A percentile compares a stretch with the other conserved stretches of the same genome.
Evolutionary conservation across 805 yeast genomes (phyloP).

Genomic region (Yarrowia divulgata): DNA sequence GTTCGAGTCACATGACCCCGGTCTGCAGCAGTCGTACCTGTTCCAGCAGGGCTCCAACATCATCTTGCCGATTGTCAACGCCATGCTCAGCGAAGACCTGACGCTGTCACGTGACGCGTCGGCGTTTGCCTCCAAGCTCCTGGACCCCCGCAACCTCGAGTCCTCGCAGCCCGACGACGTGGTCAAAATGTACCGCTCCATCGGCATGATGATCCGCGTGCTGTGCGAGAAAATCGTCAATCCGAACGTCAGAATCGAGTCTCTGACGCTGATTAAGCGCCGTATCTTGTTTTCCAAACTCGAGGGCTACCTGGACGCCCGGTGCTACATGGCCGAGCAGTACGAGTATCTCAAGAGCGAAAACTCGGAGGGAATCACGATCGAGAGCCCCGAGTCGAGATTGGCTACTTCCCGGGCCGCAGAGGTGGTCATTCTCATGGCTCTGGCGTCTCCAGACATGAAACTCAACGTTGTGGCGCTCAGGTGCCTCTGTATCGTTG

Average conservation of each 20-base stretch:
- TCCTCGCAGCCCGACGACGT: slow-evolving; percentile 9
- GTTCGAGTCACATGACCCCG: slow-evolving; percentile 34
- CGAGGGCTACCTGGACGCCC: slow-evolving; percentile 53
- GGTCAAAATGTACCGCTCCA: slow-evolving; percentile 25
- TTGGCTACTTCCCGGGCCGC: slow-evolving; percentile 51
- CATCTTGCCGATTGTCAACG: slow-evolving; percentile 29
- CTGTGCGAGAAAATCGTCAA: slow-evolving; percentile 32
- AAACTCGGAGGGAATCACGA: slow-evolving; percentile 45
- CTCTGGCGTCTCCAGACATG: slow-evolving; percentile 59
- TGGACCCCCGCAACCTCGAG: slow-evolving; percentile 24
- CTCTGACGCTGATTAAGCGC: slow-evolving; percentile 13
- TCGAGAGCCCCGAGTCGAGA: slow-evolving; percentile 48
- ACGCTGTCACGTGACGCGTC: slow-evolving; percentile 30
- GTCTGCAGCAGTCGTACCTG: slow-evolving; percentile 17
- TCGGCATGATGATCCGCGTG: slow-evolving; percentile 52
- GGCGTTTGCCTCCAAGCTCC: slow-evolving; percentile 6
- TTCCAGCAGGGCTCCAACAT: slow-evolving; percentile 19
- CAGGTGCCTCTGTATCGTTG: slow-evolving; percentile 51
- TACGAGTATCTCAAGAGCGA: slow-evolving; percentile 47
- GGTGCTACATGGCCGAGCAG: slow-evolving; percentile 49
- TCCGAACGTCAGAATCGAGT: slow-evolving; percentile 4
- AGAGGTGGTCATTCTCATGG: slow-evolving; percentile 61
- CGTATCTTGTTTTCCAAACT: slow-evolving; percentile 21
- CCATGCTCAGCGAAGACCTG: slow-evolving; percentile 32
- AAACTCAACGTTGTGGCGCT: slow-evolving; percentile 60